A percentile compares a stretch with the other conserved stretches of the same genome.
Evolutionary conservation across 2,329 filamentous ascomycete genomes (phyloP).

Genomic region (Plectosphaerella sp.): DNA sequence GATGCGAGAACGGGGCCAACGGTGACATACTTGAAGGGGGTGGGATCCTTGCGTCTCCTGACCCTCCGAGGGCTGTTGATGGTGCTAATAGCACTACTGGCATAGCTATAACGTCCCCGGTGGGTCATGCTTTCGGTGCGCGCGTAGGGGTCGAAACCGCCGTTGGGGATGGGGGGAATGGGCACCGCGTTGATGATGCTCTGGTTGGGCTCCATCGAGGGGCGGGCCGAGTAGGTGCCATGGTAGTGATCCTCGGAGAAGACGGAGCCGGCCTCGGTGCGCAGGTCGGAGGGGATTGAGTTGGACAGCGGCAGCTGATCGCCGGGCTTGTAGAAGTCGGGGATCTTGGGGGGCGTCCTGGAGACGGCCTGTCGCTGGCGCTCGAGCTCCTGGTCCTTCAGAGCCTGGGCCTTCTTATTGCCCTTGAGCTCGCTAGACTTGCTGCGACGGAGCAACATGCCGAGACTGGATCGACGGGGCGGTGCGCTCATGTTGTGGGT

Average conservation of each 20-base stretch:
- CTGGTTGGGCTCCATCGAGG: constrained; percentile 49
- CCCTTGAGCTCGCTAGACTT: constrained; percentile 63
- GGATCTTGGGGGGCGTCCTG: constrained; percentile 46
- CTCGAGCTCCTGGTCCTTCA: constrained; percentile 45
- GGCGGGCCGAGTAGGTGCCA: constrained; percentile 33
- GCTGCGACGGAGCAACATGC: constrained; percentile 61
- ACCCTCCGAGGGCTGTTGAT: constrained; percentile 91
- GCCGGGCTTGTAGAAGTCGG: constrained; percentile 45
- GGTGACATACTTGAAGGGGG: constrained; percentile 90
- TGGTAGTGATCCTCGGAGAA: constrained; percentile 39
- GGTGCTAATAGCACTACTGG: constrained; percentile 83
- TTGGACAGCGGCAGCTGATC: constrained; percentile 42
- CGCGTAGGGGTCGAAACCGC: constrained; percentile 70
- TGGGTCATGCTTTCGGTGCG: constrained; percentile 94
- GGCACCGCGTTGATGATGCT: constrained; percentile 38
- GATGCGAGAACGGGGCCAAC: background rate
- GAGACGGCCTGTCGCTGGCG: constrained; percentile 44
- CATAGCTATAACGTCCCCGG: constrained; percentile 93
- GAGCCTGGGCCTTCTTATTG: constrained; percentile 55
- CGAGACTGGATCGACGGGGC: constrained; percentile 41
- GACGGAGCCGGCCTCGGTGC: constrained; percentile 59
- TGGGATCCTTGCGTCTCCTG: constrained; percentile 92
- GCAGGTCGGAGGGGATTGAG: constrained; percentile 46
- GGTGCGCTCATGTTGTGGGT: constrained; percentile 24
- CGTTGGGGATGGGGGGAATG: constrained; percentile 56